phyloP scores from a whole-genome alignment of 2,329 filamentous ascomycete species.

The Ophiostoma tasmaniense region DNA sequence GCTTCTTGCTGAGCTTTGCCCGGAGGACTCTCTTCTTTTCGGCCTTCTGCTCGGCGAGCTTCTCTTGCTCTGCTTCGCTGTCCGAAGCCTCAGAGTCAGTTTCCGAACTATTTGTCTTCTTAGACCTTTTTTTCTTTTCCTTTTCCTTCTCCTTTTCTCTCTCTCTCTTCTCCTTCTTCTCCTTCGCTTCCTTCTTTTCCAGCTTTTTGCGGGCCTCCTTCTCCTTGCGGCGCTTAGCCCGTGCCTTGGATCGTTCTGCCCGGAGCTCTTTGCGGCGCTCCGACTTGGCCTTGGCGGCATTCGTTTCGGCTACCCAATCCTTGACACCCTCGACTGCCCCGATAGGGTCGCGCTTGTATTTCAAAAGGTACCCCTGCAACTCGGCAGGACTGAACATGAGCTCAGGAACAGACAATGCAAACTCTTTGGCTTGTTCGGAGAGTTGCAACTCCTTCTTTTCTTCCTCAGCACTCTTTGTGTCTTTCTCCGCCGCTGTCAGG shows the following conservation, averaged over 20 bases:
- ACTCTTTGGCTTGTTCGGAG: constrained; percentile 38
- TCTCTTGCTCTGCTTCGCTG: background rate
- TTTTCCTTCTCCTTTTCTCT: constrained; percentile 3
- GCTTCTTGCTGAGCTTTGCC: background rate
- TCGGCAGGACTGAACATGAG: constrained; percentile 53
- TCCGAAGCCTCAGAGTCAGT: background rate
- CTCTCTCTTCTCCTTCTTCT: constrained; percentile 21
- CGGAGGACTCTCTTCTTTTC: background rate
- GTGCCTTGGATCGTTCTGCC: background rate
- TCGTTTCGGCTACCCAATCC: constrained; percentile 42
- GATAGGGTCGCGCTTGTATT: constrained; percentile 45
- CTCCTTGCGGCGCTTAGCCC: background rate
- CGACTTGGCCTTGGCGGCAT: constrained; percentile 40
- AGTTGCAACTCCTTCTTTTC: constrained; percentile 30
- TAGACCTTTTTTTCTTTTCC: constrained; percentile 16
- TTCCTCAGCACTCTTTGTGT: background rate
- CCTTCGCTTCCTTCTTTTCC: constrained; percentile 23
- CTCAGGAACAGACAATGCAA: constrained; percentile 43
- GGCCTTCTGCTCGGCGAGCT: background rate
- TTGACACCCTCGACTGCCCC: constrained; percentile 39
- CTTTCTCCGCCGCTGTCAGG: background rate
- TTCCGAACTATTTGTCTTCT: constrained; percentile 1
- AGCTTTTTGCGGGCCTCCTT: background rate
- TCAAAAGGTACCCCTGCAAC: constrained; percentile 50
- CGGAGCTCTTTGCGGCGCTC: constrained; percentile 26